Base-by-base conservation (phyloP, 2,329 filamentous ascomycete genomes). In the Talaromyces albobiverticillius region DNA sequence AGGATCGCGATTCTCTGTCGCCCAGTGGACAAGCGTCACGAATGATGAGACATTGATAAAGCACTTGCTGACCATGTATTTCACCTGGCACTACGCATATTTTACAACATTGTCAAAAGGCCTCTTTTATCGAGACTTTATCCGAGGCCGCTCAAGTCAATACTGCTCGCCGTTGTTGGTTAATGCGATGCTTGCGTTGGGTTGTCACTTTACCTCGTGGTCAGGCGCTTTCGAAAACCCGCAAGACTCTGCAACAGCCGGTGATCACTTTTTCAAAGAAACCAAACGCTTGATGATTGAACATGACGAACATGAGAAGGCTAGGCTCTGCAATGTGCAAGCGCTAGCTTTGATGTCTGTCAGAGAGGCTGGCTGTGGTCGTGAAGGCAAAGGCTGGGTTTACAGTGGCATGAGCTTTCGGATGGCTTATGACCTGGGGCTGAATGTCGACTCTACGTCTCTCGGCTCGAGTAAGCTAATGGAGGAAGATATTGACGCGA, bases 391-490 rank as follows among this genome's bases (percentile, higher is more conserved):
- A 71, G 94, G 94, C 1, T 99, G 94, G 94, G 91, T 96, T 3
- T 97, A 97, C 71, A 96, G 90, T 64, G 93, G 94, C 47, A 96
- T 99, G 89, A 94, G 89, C 64, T 97, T 99, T 69, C 87, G 94
- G 42, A 97, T 99, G 93, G 93, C 92, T 0, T 89, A 88, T 69
- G 94, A 99, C 64, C 82, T 99, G 59, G 94, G 94, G 0, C 78
- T 99, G 51, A 95, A 96, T 64, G 82, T 96, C 16, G 89, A 96
- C 65, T 83, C 88, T 1, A 82, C 83, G 16, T 84, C 84, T 8
- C 80, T 90, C 55, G 80, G 82, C 7, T 73, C 75, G 7, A 78
- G 76, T n/a, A 82, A 81, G 55, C 79, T 93, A 60, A 84, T 85
- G 57, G 90, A 96, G 55, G 82, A 88, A 45, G 93, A 96, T 69